These are phyloP conservation scores for Plantago major DNA, from an alignment of 257 asterid genomes.

Conservation along the genomic window DNA sequence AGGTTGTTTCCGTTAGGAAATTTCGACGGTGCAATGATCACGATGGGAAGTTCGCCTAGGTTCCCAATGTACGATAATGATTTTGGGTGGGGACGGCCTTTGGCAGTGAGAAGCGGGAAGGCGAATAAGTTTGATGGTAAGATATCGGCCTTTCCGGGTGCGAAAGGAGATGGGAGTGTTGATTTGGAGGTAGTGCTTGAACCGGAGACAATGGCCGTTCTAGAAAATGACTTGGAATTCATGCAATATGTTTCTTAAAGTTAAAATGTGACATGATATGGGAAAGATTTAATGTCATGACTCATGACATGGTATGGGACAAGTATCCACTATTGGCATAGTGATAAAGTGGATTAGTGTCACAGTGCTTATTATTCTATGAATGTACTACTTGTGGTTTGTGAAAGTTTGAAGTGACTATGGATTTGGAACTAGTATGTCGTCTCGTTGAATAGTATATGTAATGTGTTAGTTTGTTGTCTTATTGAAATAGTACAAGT, in stretches of 20 bases:
- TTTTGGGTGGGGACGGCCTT: constrained; percentile 91
- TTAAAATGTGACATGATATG: neutral
- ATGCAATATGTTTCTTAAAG: constrained; percentile 66
- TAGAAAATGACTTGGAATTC: constrained; percentile 67
- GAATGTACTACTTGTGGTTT: no score
- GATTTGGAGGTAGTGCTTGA: constrained; percentile 93
- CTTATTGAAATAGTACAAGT: no score
- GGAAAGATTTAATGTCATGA: neutral
- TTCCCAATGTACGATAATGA: constrained; percentile 96
- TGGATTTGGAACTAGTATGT: no score
- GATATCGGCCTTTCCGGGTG: constrained; percentile 91
- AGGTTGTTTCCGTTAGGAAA: constrained; percentile 83
- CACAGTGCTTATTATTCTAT: no score
- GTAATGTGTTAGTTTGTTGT: no score
- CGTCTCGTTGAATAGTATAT: no score
- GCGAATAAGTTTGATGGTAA: constrained; percentile 96
- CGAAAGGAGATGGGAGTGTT: constrained; percentile 73
- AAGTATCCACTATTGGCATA: no score
- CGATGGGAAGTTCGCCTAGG: constrained; percentile 97
- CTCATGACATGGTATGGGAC: no score
- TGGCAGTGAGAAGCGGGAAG: constrained; percentile 81
- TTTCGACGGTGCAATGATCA: constrained; percentile 93
- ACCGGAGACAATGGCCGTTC: constrained; percentile 66
- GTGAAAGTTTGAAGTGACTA: no score
- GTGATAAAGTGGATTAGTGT: no score